Evolutionary conservation across 2,329 filamentous ascomycete genomes (phyloP).

Genomic region (Bipolaris cookei): DNA sequence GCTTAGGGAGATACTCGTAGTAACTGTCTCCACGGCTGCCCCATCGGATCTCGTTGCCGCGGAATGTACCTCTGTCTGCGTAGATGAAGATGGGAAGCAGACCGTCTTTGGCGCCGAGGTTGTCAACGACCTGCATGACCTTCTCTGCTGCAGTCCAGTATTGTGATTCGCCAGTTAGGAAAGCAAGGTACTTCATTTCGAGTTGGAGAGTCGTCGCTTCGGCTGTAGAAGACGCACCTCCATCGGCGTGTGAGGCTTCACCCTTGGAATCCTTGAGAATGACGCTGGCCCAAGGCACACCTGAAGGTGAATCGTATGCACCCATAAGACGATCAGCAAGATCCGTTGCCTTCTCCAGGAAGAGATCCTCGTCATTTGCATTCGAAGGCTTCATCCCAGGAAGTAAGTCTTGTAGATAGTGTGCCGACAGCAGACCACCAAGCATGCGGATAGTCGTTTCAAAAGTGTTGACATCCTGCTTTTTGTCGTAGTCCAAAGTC

Average conservation of each 20-base stretch:
- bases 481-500: slow-evolving; percentile 82
- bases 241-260: slow-evolving; percentile 80
- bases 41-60: slow-evolving; percentile 83
- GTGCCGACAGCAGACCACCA: slow-evolving; percentile 87
- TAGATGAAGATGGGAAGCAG: slow-evolving; percentile 92
- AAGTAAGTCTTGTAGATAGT: slow-evolving; percentile 88
- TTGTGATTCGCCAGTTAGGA: slow-evolving; percentile 86
- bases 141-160: slow-evolving; percentile 94
- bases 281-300: slow-evolving; percentile 88
- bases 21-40: slow-evolving; percentile 96
- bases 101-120: slow-evolving; percentile 78
- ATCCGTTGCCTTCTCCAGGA: slow-evolving; percentile 94
- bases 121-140: slow-evolving; percentile 89
- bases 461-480: slow-evolving; percentile 96
- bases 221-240: slow-evolving; percentile 88
- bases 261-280: slow-evolving; percentile 80
- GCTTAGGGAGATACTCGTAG: slow-evolving; percentile 98
- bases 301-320: slow-evolving; percentile 86
- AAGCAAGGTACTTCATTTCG: slow-evolving; percentile 96
- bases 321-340: slow-evolving; percentile 84
- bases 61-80: slow-evolving; percentile 77
- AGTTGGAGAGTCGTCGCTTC: slow-evolving; percentile 92
- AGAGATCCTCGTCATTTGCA: slow-evolving; percentile 82
- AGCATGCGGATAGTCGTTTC: slow-evolving; percentile 98
- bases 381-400: slow-evolving; percentile 79